Evolutionary conservation across 176 grass and related monocot species (phyloP), one percentile per base, ranked within the genome.

Genomic region (Guadua angustifolia): DNA sequence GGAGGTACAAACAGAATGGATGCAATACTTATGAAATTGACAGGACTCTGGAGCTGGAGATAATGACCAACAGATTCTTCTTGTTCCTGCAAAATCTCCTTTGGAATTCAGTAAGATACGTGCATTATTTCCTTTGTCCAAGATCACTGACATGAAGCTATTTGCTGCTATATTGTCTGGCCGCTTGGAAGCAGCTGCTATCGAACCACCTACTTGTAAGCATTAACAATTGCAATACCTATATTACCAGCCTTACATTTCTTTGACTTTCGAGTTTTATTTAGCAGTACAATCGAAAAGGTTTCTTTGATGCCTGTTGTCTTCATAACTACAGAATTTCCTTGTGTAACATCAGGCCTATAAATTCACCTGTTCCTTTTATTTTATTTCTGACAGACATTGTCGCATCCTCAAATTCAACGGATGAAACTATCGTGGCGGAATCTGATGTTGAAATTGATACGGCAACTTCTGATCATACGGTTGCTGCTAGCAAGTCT

Each of bases 121-220:
- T 9, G 64, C 39, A 51, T 44, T 98, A 45, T 90, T 90, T 39
- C 87, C 89, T 74, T 92, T 98, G 80, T 79, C 93, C 71, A 95
- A 91, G 92, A 87, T 93, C 81, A 90, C 83, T 73, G 95, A 98
- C 25, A 13, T 92, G 44, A 98, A 93, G 84, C 88, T 95, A 65
- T 86, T 98, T 90, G 84, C 89, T 87, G 93, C 89, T 80, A 78
- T 93, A 62, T 79, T 95, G 57, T 98, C 89, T 83, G 89, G 89
- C 85, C 35, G 65, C 59, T 75, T 98, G 77, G 95, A 98, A 72
- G 67, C 89, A 40, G 36, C 96, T 88, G 84, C 85, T 67, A 79
- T 98, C 72, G 91, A 98, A 49, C 93, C 89, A 76, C 91, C 96
- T 79, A 73, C 96, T 82, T 98, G 96, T 98, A 91, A 95, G 91